Conservation (phyloP, 495 filamentous ascomycete genomes). For the Penicillium roqueforti region DNA sequence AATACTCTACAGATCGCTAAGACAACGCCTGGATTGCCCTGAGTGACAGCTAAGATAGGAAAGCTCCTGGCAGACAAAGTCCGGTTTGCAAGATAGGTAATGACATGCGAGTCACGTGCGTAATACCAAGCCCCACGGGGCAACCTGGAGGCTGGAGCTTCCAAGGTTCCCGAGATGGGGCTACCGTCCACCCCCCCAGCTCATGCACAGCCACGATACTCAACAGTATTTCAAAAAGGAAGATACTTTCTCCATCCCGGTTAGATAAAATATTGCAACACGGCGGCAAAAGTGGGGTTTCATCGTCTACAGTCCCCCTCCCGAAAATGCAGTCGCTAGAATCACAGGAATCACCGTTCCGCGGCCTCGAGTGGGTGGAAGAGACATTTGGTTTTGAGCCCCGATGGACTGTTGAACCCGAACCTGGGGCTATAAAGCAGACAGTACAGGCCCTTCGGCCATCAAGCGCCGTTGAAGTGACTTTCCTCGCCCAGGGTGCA, state of each 20-base stretch:
- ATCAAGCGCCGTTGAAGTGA: constrained; percentile 2
- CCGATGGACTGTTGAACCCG: constrained; percentile 5
- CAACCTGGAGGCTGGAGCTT: too few species aligned
- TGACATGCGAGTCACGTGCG: too few species aligned
- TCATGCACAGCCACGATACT: too few species aligned
- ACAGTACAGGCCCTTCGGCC: constrained; percentile 8
- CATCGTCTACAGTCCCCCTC: neutral
- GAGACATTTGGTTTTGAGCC: neutral
- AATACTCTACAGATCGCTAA: neutral
- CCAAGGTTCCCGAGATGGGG: too few species aligned
- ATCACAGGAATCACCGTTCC: neutral
- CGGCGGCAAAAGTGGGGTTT: neutral
- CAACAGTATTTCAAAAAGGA: too few species aligned
- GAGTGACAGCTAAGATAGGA: neutral
- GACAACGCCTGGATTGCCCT: neutral
- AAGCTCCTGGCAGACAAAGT: neutral
- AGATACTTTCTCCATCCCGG: neutral
- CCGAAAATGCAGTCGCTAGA: neutral
- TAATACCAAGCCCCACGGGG: too few species aligned
- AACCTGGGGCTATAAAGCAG: constrained; percentile 1
- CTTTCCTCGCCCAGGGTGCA: constrained; percentile 6
- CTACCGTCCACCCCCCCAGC: too few species aligned
- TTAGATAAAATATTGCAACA: neutral
- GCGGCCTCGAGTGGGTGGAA: neutral
- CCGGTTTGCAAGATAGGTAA: too few species aligned